phyloP scores from a whole-genome alignment of 805 yeast species.

The Candida coquimbonensis region DNA sequence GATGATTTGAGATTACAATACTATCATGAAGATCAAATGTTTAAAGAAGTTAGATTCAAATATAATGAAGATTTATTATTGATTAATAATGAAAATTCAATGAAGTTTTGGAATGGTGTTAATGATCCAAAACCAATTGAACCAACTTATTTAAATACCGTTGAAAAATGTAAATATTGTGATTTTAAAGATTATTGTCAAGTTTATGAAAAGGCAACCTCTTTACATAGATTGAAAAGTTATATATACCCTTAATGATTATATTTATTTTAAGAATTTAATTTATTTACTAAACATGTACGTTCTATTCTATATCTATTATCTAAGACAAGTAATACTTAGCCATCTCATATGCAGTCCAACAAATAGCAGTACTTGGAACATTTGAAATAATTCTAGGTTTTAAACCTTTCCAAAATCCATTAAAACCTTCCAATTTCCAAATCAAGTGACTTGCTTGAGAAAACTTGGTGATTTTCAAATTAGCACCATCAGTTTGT shows the following conservation, averaged over 20 bases:
- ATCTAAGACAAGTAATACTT: slow-evolving; percentile 36
- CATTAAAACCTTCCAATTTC: slow-evolving; percentile 47
- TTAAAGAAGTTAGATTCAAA: slow-evolving; percentile 33
- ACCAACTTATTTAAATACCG: slow-evolving; percentile 27
- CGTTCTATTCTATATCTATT: no score
- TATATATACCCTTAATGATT: not conserved
- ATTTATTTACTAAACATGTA: no score
- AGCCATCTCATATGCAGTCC: slow-evolving; percentile 99
- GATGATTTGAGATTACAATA: slow-evolving; percentile 43
- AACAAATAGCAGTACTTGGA: slow-evolving; percentile 93
- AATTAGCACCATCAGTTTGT: slow-evolving; percentile 66
- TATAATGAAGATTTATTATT: slow-evolving; percentile 30
- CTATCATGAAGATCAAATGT: slow-evolving; percentile 36
- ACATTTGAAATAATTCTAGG: slow-evolving; percentile 90
- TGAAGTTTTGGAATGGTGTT: slow-evolving; percentile 53
- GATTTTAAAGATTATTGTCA: slow-evolving; percentile 38
- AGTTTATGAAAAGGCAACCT: slow-evolving; percentile 21
- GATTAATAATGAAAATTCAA: slow-evolving; percentile 26
- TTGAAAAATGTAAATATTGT: slow-evolving; percentile 45
- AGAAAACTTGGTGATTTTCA: slow-evolving; percentile 42
- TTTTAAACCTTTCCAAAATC: slow-evolving; percentile 76
- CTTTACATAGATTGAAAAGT: no score
- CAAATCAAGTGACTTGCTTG: slow-evolving; percentile 73
- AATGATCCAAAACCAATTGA: slow-evolving; percentile 40
- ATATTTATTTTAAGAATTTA: no score